phyloP scores from a whole-genome alignment of 2,329 filamentous ascomycete genomes.

The Penicillium verrucosum region DNA sequence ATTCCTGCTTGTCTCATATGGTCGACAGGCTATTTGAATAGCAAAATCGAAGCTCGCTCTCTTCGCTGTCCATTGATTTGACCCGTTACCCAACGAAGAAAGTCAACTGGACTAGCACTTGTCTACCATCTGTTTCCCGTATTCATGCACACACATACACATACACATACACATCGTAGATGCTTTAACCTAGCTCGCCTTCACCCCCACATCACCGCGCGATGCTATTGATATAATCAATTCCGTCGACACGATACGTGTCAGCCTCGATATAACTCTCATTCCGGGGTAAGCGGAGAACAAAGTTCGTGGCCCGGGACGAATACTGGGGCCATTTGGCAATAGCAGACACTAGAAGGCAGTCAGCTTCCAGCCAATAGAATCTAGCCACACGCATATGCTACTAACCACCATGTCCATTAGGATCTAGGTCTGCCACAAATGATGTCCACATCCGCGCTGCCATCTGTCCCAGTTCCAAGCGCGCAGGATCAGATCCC shows the following conservation, averaged over 20 bases:
- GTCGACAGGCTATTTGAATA: background rate
- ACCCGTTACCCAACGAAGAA: background rate
- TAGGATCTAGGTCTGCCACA: conserved; percentile 28
- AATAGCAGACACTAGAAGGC: conserved; percentile 18
- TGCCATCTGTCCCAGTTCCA: conserved; percentile 28
- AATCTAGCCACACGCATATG: background rate
- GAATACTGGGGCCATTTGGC: conserved; percentile 26
- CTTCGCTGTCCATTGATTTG: background rate
- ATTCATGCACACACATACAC: background rate
- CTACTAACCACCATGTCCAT: conserved; percentile 27
- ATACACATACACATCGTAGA: background rate
- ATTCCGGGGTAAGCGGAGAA: conserved; percentile 27
- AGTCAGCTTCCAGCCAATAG: background rate
- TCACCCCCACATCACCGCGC: conserved; percentile 12
- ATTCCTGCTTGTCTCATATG: background rate
- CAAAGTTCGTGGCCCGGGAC: conserved; percentile 22
- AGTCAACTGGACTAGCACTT: conserved; percentile 1
- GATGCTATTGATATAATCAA: conserved; percentile 29
- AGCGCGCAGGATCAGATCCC: conserved; percentile 23
- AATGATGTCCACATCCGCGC: conserved; percentile 36
- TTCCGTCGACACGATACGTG: conserved; percentile 26
- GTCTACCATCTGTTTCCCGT: background rate
- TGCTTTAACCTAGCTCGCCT: background rate
- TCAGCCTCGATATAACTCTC: conserved; percentile 29
- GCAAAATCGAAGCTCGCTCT: background rate